Evolutionary conservation across 1,284 basidiomycete species (phyloP).

Genomic region (Mycena citricolor): DNA sequence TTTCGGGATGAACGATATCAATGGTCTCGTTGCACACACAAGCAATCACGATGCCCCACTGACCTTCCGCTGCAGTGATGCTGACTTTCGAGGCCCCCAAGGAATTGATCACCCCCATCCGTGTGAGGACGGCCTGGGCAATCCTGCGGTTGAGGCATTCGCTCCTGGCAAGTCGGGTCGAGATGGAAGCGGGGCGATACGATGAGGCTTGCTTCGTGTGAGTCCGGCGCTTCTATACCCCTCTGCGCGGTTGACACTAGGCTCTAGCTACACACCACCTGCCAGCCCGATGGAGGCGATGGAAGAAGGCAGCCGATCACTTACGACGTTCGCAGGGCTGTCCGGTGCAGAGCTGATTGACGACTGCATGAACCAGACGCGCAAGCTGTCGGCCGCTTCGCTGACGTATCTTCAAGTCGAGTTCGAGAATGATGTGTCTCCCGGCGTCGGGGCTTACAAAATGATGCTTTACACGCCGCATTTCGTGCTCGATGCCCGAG

Average conservation of each 20-base stretch:
- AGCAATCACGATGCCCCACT: neutral
- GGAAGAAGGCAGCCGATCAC: conserved; percentile 7
- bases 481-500: conserved; percentile 8
- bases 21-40: neutral
- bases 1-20: conserved; percentile 18
- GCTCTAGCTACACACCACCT: conserved; percentile 15
- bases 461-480: conserved; percentile 1
- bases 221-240: no score
- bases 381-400: conserved; percentile 8
- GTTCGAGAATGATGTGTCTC: conserved; percentile 2
- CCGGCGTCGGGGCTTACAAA: conserved; percentile 13
- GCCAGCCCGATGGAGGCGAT: conserved; percentile 10
- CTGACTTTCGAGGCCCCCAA: conserved; percentile 8
- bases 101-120: conserved; percentile 8
- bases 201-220: conserved; percentile 16
- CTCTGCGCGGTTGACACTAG: no score
- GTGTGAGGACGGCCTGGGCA: conserved; percentile 14
- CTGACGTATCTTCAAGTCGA: conserved; percentile 10
- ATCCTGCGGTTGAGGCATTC: conserved; percentile 16
- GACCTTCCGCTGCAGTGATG: no score
- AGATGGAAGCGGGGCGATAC: conserved; percentile 18
- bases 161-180: conserved; percentile 15
- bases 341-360: conserved; percentile 7
- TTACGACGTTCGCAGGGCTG: conserved; percentile 3
- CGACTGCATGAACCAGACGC: conserved; percentile 4